Percentiles rank a stretch among this genome's conserved stretches.
These are phyloP conservation scores for Glycine latifolia DNA, from an alignment of 306 rosid species.

Conservation along the genomic window DNA sequence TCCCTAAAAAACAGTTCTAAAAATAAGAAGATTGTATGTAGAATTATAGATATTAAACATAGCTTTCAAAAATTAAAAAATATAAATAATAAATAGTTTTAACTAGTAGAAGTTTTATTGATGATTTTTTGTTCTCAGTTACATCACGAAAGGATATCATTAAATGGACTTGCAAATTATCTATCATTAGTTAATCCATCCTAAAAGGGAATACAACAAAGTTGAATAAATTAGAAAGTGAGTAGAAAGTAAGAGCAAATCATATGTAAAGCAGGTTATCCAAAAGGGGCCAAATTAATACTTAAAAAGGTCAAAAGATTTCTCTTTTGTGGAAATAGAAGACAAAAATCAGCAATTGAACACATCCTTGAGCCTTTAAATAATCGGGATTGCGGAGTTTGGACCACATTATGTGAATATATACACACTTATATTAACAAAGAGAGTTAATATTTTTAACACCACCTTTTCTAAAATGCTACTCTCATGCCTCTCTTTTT, in stretches of 20 bases:
- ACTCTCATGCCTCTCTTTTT: background rate
- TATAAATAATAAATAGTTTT: background rate
- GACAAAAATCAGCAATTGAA: background rate
- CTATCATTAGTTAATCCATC: background rate
- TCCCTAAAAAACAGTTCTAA: too few species aligned
- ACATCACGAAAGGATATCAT: background rate
- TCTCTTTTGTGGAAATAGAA: background rate
- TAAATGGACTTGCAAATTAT: background rate
- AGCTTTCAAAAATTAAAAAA: too few species aligned
- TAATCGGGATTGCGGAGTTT: background rate
- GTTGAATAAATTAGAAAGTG: conserved; percentile 1
- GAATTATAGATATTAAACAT: too few species aligned
- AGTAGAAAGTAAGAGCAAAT: conserved; percentile 16
- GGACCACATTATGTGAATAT: background rate
- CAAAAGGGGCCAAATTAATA: background rate
- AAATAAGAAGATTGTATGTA: too few species aligned
- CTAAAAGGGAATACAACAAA: conserved; percentile 1
- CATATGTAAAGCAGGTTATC: background rate
- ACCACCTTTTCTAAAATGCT: background rate
- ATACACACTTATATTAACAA: too few species aligned
- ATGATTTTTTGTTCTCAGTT: background rate
- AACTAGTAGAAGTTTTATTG: background rate
- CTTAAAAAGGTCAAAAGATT: background rate
- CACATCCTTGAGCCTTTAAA: background rate
- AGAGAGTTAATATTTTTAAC: background rate